Conservation (phyloP, 345 rosid genomes). For the Salix viminalis region DNA sequence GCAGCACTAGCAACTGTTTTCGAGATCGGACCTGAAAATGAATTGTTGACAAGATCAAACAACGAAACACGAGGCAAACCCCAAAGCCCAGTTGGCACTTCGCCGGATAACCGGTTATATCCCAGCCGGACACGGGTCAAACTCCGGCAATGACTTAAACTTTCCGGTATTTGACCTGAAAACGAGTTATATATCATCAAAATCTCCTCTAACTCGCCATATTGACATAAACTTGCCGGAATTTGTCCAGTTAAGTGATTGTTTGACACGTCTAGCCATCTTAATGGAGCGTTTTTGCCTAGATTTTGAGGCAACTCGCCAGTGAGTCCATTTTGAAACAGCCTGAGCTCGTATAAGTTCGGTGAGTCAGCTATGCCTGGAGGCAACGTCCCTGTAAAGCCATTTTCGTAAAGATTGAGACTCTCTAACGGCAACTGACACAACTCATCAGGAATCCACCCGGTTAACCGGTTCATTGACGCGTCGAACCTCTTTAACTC, state of each 20-base stretch:
- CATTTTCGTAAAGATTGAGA: slow-evolving; percentile 81
- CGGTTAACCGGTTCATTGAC: slow-evolving; percentile 76
- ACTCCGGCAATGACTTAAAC: slow-evolving; percentile 54
- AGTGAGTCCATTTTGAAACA: slow-evolving; percentile 60
- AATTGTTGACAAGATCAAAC: slow-evolving; percentile 60
- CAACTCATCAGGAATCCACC: slow-evolving; percentile 70
- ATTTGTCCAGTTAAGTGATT: slow-evolving; percentile 62
- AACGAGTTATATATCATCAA: slow-evolving; percentile 59
- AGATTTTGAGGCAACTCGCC: slow-evolving; percentile 67
- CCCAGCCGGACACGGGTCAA: slow-evolving; percentile 71
- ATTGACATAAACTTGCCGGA: slow-evolving; percentile 59
- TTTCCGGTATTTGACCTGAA: slow-evolving; percentile 63
- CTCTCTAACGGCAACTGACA: slow-evolving; percentile 69
- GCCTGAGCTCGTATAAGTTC: slow-evolving; percentile 70
- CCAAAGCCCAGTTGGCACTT: slow-evolving; percentile 73
- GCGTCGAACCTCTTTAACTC: slow-evolving; percentile 68
- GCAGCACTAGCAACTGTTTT: slow-evolving; percentile 58
- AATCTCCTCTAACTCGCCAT: slow-evolving; percentile 71
- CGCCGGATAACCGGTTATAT: slow-evolving; percentile 66
- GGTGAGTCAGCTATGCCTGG: slow-evolving; percentile 58
- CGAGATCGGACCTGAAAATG: slow-evolving; percentile 60
- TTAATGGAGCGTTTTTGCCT: slow-evolving; percentile 72
- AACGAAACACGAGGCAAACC: slow-evolving; percentile 78
- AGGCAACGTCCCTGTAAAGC: slow-evolving; percentile 64
- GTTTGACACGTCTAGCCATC: slow-evolving; percentile 70